Evolutionary conservation across 2,329 filamentous ascomycete species (phyloP).

Genomic region (Didymosphaeria variabile): DNA sequence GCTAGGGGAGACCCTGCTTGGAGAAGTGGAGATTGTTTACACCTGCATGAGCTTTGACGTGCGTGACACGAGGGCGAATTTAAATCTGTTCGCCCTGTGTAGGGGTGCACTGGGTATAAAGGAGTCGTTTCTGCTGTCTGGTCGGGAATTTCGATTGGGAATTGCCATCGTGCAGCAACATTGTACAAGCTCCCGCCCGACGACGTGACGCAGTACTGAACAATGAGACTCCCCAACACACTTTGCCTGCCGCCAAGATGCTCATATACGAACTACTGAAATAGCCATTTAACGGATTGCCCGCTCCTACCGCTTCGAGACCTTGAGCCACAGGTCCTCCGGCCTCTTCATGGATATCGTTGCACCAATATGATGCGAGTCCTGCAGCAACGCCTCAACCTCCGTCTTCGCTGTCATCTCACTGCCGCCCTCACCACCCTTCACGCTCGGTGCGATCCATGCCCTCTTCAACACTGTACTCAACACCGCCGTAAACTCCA

Average conservation of each 20-base stretch:
- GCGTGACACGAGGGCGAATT: conserved; percentile 5
- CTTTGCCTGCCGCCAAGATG: background rate
- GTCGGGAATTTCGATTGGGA: background rate
- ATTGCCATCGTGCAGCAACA: background rate
- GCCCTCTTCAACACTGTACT: conserved; percentile 30
- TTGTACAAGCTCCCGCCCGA: background rate
- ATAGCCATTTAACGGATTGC: background rate
- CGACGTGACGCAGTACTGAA: background rate
- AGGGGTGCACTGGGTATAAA: background rate
- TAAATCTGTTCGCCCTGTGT: conserved; percentile 7
- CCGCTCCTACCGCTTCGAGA: conserved; percentile 18
- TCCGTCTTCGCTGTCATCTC: conserved; percentile 14
- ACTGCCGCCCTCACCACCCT: conserved; percentile 2
- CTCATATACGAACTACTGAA: background rate
- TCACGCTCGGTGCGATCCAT: conserved; percentile 14
- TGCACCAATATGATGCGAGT: conserved; percentile 22
- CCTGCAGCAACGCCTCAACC: conserved; percentile 20
- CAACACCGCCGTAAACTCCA: conserved; percentile 62
- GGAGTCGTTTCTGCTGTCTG: background rate
- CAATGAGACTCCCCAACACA: background rate
- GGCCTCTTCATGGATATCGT: conserved; percentile 27
- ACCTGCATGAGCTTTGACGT: background rate
- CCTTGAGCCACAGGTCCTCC: conserved; percentile 22
- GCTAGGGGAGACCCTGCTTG: conserved; percentile 8
- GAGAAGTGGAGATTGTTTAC: conserved; percentile 1